phyloP scores from a whole-genome alignment of 2,329 filamentous ascomycete species.

The Alternaria brassicicola region DNA sequence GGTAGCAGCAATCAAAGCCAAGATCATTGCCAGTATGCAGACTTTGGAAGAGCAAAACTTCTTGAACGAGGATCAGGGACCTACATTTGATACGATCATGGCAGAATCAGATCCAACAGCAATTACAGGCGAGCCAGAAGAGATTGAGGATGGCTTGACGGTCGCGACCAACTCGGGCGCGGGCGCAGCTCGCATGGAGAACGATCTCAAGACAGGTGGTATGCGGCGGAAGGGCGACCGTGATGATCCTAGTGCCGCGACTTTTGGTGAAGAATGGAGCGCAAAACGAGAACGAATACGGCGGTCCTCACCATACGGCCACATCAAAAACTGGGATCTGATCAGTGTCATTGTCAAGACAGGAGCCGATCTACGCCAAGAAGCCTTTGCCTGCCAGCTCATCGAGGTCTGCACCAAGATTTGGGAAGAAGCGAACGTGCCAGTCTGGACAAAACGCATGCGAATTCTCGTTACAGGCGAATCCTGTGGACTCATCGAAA shows the following conservation, averaged over 20 bases:
- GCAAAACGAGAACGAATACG: conserved; percentile 83
- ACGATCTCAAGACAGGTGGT: conserved; percentile 84
- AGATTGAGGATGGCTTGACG: conserved; percentile 62
- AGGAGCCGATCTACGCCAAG: conserved; percentile 79
- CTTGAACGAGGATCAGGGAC: conserved; percentile 71
- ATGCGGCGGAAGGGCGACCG: conserved; percentile 81
- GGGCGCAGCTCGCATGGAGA: conserved; percentile 84
- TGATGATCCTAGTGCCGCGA: conserved; percentile 83
- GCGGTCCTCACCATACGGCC: conserved; percentile 82
- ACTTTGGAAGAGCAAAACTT: conserved; percentile 85
- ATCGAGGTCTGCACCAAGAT: conserved; percentile 83
- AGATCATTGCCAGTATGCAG: conserved; percentile 91
- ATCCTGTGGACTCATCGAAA: conserved; percentile 83
- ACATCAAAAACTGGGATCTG: conserved; percentile 90
- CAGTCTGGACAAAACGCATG: conserved; percentile 91
- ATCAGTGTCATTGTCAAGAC: conserved; percentile 89
- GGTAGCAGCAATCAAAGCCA: conserved; percentile 81
- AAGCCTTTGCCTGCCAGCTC: conserved; percentile 85
- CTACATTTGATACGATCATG: conserved; percentile 83
- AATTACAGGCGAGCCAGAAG: conserved; percentile 56
- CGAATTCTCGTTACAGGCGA: conserved; percentile 85
- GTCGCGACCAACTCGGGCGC: conserved; percentile 69
- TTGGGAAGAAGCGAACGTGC: conserved; percentile 74
- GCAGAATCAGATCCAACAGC: conserved; percentile 67
- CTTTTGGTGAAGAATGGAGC: conserved; percentile 86